Percentiles rank a stretch among this genome's conserved stretches.
Conservation (phyloP, 495 filamentous ascomycete species). For the Monascus purpureus region DNA sequence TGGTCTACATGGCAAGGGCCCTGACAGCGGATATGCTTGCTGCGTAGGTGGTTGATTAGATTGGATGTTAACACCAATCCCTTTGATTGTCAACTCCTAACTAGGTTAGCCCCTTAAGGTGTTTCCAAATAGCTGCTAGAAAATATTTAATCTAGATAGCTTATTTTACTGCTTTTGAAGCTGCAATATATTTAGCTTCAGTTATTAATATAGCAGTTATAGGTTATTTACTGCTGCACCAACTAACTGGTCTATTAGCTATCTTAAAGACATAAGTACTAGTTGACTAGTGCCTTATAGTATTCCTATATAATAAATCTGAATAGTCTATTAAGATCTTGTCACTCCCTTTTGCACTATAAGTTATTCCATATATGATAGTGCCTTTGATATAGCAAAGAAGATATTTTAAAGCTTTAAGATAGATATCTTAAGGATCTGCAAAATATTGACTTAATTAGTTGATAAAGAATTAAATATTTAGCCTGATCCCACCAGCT, state of each 20-base stretch:
- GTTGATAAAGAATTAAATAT: background rate
- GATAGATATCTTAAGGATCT: background rate
- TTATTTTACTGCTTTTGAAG: background rate
- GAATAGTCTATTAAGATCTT: background rate
- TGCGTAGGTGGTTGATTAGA: no score
- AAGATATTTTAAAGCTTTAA: background rate
- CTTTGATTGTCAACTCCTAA: no score
- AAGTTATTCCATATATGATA: background rate
- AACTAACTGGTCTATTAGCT: background rate
- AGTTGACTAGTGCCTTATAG: background rate
- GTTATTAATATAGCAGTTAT: slow-evolving; percentile 1
- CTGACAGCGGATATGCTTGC: no score
- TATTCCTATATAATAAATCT: background rate
- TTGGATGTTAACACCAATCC: no score
- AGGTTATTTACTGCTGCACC: background rate
- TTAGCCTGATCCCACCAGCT: background rate
- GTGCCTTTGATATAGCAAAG: background rate
- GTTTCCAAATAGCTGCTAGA: no score
- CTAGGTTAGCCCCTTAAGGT: no score
- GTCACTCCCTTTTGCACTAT: background rate
- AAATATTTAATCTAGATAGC: background rate
- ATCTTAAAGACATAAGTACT: background rate
- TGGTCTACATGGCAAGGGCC: no score
- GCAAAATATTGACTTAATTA: background rate
- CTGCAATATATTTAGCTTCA: background rate